These are phyloP conservation scores for Wickerhamomyces ciferrii DNA, from an alignment of 805 yeast species.

Conservation along the genomic window DNA sequence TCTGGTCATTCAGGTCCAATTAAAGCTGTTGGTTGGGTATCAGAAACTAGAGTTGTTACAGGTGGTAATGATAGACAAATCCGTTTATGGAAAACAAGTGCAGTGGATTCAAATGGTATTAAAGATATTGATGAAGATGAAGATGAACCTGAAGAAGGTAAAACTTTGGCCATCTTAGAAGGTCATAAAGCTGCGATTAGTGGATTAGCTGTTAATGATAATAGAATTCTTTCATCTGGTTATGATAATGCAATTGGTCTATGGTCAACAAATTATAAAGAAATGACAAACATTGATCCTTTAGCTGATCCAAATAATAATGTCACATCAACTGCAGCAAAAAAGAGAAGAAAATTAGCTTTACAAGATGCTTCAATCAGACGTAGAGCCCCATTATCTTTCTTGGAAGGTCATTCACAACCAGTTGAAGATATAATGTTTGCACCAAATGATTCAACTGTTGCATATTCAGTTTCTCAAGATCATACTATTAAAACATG, in stretches of 20 bases:
- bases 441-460: constrained; percentile 67
- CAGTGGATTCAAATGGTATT: constrained; percentile 21
- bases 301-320: constrained; percentile 40
- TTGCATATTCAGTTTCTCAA: constrained; percentile 91
- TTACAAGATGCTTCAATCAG: constrained; percentile 68
- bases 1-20: constrained; percentile 89
- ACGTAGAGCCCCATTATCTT: constrained; percentile 76
- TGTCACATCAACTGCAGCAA: constrained; percentile 69
- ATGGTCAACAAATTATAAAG: constrained; percentile 87
- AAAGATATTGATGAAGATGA: constrained; percentile 25
- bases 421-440: constrained; percentile 86
- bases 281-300: constrained; percentile 62
- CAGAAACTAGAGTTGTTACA: constrained; percentile 69
- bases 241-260: constrained; percentile 75
- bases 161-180: constrained; percentile 77
- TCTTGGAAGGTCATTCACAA: constrained; percentile 75
- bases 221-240: constrained; percentile 77
- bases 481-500: constrained; percentile 95
- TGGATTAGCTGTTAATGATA: constrained; percentile 48
- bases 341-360: constrained; percentile 82
- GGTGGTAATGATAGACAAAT: constrained; percentile 88
- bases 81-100: constrained; percentile 78
- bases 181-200: constrained; percentile 92
- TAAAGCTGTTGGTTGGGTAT: constrained; percentile 75
- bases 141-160: constrained; percentile 57